Evolutionary conservation across 805 yeast genomes (phyloP).

Genomic region (Brettanomyces bruxellensis): DNA sequence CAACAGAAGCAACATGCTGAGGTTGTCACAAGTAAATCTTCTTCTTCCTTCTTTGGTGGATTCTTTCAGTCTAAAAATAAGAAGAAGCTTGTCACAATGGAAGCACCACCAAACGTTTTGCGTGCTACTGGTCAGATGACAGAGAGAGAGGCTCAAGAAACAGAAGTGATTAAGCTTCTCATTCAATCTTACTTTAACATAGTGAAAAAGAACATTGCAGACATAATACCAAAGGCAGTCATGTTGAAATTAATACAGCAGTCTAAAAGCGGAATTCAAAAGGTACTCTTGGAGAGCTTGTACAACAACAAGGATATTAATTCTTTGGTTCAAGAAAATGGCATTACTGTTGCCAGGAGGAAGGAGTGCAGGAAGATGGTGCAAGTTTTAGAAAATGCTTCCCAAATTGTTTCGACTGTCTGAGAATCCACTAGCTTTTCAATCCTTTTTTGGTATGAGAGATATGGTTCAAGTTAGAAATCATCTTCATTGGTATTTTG

Average conservation of each 20-base stretch:
- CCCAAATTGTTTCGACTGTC: slow-evolving; percentile 78
- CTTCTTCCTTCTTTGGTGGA: slow-evolving; percentile 82
- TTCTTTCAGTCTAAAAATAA: slow-evolving; percentile 88
- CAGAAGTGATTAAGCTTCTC: slow-evolving; percentile 90
- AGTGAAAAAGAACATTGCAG: slow-evolving; percentile 89
- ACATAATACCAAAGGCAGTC: slow-evolving; percentile 89
- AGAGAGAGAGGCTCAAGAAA: slow-evolving; percentile 93
- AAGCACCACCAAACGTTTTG: slow-evolving; percentile 92
- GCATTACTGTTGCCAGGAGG: slow-evolving; percentile 86
- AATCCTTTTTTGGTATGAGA: too few relatives aligned
- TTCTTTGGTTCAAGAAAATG: slow-evolving; percentile 84
- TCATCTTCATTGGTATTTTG: too few relatives aligned
- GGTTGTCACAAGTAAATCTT: slow-evolving; percentile 41
- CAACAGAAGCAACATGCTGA: slow-evolving; percentile 15
- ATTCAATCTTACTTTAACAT: slow-evolving; percentile 86
- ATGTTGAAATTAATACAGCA: slow-evolving; percentile 84
- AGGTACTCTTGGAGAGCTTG: slow-evolving; percentile 76
- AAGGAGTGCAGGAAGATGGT: slow-evolving; percentile 95
- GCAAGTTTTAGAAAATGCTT: slow-evolving; percentile 79
- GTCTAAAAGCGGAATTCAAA: slow-evolving; percentile 84
- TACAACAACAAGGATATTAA: slow-evolving; percentile 69
- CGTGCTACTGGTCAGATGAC: slow-evolving; percentile 89
- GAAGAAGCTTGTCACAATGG: slow-evolving; percentile 90
- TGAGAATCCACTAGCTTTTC: slow-evolving; percentile 12
- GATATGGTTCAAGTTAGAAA: too few relatives aligned